Percentiles rank a stretch among this genome's conserved stretches.
Conservation (phyloP, 441 rosid species). For the Eugenia klotzschiana region DNA sequence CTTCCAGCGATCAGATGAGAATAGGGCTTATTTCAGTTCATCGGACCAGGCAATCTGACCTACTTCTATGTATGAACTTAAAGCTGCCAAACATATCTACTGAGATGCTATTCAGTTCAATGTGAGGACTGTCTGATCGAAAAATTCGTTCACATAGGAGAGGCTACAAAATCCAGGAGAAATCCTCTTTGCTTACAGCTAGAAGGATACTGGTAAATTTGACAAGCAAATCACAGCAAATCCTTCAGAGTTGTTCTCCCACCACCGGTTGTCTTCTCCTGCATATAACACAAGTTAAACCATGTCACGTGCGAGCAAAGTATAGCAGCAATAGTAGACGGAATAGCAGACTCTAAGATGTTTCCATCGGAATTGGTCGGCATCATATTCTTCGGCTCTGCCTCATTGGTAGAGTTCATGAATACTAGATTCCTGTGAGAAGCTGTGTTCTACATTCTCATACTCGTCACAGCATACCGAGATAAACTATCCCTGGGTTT, state of each 20-base stretch:
- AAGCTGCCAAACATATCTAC: neutral
- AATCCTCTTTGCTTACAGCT: neutral
- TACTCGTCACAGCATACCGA: neutral
- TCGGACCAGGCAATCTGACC: neutral
- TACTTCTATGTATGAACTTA: neutral
- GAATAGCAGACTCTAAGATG: neutral
- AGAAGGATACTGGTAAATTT: neutral
- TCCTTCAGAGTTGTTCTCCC: slow-evolving; percentile 45
- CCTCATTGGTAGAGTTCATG: neutral
- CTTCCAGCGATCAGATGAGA: neutral
- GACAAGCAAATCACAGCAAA: slow-evolving; percentile 19
- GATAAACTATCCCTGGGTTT: neutral
- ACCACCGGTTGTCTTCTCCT: slow-evolving; percentile 19
- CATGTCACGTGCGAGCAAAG: neutral
- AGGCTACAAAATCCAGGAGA: neutral
- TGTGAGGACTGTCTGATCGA: neutral
- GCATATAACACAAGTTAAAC: neutral
- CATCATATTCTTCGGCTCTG: neutral
- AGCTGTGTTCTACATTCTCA: neutral
- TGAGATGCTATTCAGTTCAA: neutral
- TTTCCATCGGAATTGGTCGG: neutral
- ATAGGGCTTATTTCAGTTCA: neutral
- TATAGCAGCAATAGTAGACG: neutral
- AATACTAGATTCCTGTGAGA: neutral
- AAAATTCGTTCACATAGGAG: neutral